phyloP scores from a whole-genome alignment of 2,329 filamentous ascomycete species.

The Triangularia setosa region DNA sequence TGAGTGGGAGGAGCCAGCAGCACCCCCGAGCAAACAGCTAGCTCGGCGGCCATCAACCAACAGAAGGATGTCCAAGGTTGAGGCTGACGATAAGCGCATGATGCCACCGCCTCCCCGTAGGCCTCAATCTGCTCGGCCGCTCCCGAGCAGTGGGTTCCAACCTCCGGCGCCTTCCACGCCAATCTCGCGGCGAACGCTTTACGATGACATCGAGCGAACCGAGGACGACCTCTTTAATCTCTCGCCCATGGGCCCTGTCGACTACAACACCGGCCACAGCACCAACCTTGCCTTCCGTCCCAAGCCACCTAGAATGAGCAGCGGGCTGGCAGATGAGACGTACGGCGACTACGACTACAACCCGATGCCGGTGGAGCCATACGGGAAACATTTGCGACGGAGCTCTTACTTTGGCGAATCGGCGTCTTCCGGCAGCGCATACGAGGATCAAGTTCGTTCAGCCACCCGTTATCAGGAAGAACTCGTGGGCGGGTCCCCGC shows the following conservation, averaged over 20 bases:
- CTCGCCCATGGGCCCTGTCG: conserved; percentile 30
- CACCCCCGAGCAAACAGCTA: conserved; percentile 25
- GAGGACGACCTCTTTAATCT: conserved; percentile 39
- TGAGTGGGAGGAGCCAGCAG: conserved; percentile 39
- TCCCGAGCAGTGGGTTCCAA: conserved; percentile 23
- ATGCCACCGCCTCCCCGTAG: conserved; percentile 47
- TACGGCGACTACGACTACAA: conserved; percentile 40
- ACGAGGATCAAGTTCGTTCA: conserved; percentile 40
- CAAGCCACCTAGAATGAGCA: conserved; percentile 33
- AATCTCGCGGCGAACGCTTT: conserved; percentile 29
- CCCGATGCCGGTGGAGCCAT: conserved; percentile 34
- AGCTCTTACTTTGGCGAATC: conserved; percentile 40
- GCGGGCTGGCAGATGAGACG: conserved; percentile 33
- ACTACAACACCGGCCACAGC: conserved; percentile 31
- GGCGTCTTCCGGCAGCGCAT: conserved; percentile 32
- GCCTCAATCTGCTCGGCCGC: conserved; percentile 29
- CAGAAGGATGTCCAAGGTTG: conserved; percentile 35
- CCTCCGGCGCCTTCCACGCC: conserved; percentile 30
- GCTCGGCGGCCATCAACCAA: conserved; percentile 41
- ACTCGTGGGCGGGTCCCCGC: conserved; percentile 40
- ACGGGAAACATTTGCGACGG: conserved; percentile 34
- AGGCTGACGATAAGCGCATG: conserved; percentile 43
- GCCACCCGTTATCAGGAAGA: conserved; percentile 52
- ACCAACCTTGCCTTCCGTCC: conserved; percentile 30
- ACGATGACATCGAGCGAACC: conserved; percentile 37